Evolutionary conservation across 1,284 basidiomycete species (phyloP), one percentile per base, ranked within the genome.

Genomic region (Ceratobasidium papillatum): DNA sequence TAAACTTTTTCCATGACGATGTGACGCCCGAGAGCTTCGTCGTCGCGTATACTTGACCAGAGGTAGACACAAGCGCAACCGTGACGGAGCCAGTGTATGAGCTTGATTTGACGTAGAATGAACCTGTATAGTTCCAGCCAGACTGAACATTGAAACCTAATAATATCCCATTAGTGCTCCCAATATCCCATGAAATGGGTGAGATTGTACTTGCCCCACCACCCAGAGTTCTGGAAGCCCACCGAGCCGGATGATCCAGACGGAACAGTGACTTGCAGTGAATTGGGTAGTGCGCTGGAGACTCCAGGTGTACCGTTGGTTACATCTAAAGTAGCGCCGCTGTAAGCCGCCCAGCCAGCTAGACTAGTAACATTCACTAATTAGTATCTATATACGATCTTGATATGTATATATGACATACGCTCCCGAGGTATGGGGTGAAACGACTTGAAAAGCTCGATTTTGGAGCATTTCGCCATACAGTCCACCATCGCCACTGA

Each of bases 111-210:
- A 87, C 90, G 80, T 84, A 90, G 78, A 92, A 87, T 0, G 90
- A 91, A 0, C 87, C 89, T 12, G 84, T 87, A 80, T 93, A 92
- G 0, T 84, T 87, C 82, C 86, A 87, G 0, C 83, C 80, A 0
- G 85, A 80, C 54, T 88, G 82, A 30, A 92, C 85, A 56, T 88
- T 88, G 80, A 92, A 78, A 87, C 90, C 91, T 78, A 82, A 76
- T 1, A 2, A 30, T 27, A 11, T 3, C 9, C n/a, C 17, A 19
- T 63, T 9, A 63, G 32, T n/a, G 32, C 12, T 8, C 32, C 17
- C 25, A 1, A 12, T 19, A 22, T 2, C n/a, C n/a, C 2, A 19
- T 36, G 38, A 22, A 3, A 32, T 17, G 38, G 19, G 19, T n/a
- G 45, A 7, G 19, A 14, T 25, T 30, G 1, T 14, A 66, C 75